Conservation (phyloP, 495 filamentous ascomycete genomes). For the Talaromyces stipitatus region DNA sequence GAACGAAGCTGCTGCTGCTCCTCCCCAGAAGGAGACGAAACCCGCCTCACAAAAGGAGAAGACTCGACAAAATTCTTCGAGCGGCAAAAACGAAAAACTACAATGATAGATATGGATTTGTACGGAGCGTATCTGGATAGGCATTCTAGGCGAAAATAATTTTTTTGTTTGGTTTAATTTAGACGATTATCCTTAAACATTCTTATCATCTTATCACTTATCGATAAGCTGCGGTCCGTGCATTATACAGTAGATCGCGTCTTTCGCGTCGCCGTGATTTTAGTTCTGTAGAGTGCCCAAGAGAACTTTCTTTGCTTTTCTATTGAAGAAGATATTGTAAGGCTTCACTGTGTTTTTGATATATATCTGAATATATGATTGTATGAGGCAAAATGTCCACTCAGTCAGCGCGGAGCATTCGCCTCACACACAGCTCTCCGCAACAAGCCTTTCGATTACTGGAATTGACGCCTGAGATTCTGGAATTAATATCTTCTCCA, state of each 20-base stretch:
- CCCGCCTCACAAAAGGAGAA: background rate
- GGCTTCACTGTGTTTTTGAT: too few relatives aligned
- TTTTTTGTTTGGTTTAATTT: background rate
- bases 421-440: constrained; percentile 53
- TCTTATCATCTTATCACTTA: background rate
- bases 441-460: constrained; percentile 63
- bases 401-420: constrained; percentile 50
- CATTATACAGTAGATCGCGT: constrained; percentile 1
- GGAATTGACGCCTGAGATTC: constrained; percentile 72
- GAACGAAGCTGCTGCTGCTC: constrained; percentile 1
- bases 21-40: background rate
- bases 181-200: background rate
- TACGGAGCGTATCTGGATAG: background rate
- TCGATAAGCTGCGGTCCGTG: background rate
- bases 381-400: constrained; percentile 43
- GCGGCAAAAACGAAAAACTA: background rate
- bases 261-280: background rate
- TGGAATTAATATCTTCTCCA: constrained; percentile 54
- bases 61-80: background rate
- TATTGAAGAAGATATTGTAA: too few relatives aligned
- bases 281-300: background rate
- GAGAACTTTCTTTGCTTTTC: background rate
- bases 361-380: background rate
- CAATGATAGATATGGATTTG: background rate
- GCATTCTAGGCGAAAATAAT: background rate